phyloP scores from a whole-genome alignment of 495 filamentous ascomycete species.

The Halenospora varia region DNA sequence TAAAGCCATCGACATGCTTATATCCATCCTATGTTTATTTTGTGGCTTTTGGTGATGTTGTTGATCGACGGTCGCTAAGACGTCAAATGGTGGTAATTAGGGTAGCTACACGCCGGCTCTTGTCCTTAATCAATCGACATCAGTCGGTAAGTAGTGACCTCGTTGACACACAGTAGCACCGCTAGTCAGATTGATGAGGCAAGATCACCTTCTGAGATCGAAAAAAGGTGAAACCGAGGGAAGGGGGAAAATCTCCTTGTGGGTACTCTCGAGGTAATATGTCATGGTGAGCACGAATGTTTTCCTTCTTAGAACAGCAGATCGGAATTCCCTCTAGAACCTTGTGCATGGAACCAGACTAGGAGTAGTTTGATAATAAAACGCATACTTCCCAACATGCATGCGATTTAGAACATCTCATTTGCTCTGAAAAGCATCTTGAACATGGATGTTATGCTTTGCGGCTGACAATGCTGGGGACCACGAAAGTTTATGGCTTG shows the following conservation, averaged over 20 bases:
- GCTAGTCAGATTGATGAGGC: not conserved
- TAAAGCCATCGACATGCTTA: constrained; percentile 12
- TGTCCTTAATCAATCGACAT: not conserved
- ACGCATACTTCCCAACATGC: too few relatives aligned
- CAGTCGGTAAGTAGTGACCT: not conserved
- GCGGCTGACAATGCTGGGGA: too few relatives aligned
- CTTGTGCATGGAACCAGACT: too few relatives aligned
- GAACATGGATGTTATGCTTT: too few relatives aligned
- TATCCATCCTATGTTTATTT: not conserved
- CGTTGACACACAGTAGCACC: not conserved
- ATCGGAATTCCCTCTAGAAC: too few relatives aligned
- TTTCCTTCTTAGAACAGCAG: too few relatives aligned
- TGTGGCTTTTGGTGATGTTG: not conserved
- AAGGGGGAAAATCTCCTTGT: not conserved
- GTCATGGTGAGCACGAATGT: too few relatives aligned
- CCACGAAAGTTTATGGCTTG: too few relatives aligned
- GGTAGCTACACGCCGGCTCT: not conserved
- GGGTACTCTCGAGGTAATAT: too few relatives aligned
- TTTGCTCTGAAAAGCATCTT: too few relatives aligned
- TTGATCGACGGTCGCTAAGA: constrained; percentile 14
- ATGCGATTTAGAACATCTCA: too few relatives aligned
- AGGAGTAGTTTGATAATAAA: too few relatives aligned
- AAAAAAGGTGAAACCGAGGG: not conserved
- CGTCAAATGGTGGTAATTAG: constrained; percentile 7
- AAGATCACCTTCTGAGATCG: not conserved